Evolutionary conservation across 306 rosid genomes (phyloP).

Genomic region (Vigna radiata): DNA sequence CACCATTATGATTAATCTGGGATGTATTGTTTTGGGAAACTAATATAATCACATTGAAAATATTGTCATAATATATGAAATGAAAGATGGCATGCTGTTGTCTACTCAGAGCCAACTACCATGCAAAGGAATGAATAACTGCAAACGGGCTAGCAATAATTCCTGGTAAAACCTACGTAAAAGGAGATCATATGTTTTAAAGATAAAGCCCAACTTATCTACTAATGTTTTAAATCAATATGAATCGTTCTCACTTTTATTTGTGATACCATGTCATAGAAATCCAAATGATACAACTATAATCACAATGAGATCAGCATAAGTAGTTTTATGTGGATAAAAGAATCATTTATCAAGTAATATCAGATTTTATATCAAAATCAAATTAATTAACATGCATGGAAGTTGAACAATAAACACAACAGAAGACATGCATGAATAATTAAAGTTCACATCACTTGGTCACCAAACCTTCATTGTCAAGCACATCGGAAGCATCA

Average conservation of each 20-base stretch:
- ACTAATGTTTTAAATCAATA: background rate
- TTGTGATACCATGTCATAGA: background rate
- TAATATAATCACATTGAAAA: background rate
- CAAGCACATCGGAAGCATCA: slow-evolving; percentile 48
- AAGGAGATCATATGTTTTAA: slow-evolving; percentile 8
- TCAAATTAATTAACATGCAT: background rate
- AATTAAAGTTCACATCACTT: slow-evolving; percentile 24
- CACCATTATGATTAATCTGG: background rate
- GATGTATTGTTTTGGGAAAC: slow-evolving; percentile 7
- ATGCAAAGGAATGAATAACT: slow-evolving; percentile 19
- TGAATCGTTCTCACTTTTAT: slow-evolving; percentile 22
- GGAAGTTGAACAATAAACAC: slow-evolving; percentile 17
- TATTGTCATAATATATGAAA: slow-evolving; percentile 18
- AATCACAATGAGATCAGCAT: background rate
- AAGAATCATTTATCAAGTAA: slow-evolving; percentile 17
- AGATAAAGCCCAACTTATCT: background rate
- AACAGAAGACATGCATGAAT: slow-evolving; percentile 21
- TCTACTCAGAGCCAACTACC: slow-evolving; percentile 30
- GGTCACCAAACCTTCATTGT: slow-evolving; percentile 63
- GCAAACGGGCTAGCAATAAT: slow-evolving; percentile 25
- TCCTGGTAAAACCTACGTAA: slow-evolving; percentile 18
- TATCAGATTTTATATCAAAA: slow-evolving; percentile 23
- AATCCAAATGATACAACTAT: slow-evolving; percentile 14
- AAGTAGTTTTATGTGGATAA: slow-evolving; percentile 5
- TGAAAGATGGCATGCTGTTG: slow-evolving; percentile 18